phyloP scores from a whole-genome alignment of 139 green algal genomes.

The Penium margaritaceum region DNA sequence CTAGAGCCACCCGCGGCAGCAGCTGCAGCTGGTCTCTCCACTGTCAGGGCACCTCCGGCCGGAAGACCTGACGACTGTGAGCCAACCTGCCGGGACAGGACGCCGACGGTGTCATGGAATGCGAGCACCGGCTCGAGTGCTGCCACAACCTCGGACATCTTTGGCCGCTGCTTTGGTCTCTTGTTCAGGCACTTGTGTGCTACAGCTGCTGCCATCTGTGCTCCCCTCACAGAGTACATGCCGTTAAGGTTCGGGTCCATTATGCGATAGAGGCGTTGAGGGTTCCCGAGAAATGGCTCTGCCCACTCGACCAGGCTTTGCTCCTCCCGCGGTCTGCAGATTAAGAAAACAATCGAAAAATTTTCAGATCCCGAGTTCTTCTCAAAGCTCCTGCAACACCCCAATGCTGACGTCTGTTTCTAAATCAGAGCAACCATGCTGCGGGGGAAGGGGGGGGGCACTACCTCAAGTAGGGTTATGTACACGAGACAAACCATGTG shows the following conservation, averaged over 20 bases:
- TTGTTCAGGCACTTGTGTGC: constrained; percentile 24
- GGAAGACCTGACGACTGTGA: no score
- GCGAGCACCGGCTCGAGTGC: constrained; percentile 22
- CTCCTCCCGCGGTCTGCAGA: constrained; percentile 15
- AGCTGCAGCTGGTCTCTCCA: no score
- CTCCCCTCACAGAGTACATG: constrained; percentile 13
- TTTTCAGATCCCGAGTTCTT: no score
- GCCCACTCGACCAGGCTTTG: constrained; percentile 30
- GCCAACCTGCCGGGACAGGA: no score
- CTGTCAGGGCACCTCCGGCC: no score
- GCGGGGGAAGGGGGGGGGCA: no score
- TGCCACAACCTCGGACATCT: constrained; percentile 33
- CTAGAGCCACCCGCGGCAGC: no score
- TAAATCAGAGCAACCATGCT: no score
- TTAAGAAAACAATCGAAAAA: background rate
- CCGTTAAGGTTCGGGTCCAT: constrained; percentile 25
- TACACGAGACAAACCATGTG: no score
- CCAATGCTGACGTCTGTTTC: no score
- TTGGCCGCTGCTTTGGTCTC: constrained; percentile 22
- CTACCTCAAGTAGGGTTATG: no score
- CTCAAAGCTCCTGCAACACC: no score
- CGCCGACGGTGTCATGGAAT: constrained; percentile 22
- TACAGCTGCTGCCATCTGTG: constrained; percentile 7
- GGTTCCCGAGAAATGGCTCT: constrained; percentile 4
- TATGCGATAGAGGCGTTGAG: constrained; percentile 14